Evolutionary conservation across 495 filamentous ascomycete species (phyloP).

Genomic region (Viridothelium virens): DNA sequence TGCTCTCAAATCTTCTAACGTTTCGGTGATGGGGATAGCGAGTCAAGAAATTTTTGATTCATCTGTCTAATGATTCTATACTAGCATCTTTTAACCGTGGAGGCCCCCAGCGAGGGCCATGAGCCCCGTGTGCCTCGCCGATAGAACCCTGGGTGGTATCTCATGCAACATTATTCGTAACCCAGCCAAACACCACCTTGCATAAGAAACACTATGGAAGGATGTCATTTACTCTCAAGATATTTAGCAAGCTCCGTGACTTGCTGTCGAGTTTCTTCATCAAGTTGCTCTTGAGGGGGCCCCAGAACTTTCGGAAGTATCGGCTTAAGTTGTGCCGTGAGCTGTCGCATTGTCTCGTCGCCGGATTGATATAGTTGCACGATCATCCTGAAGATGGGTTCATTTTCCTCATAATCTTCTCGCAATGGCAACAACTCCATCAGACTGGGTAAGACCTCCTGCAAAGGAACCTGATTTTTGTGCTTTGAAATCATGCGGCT

Average conservation of each 20-base stretch:
- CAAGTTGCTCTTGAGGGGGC: constrained; percentile 75
- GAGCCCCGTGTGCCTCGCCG: no score
- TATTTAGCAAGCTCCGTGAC: constrained; percentile 64
- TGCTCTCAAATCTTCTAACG: no score
- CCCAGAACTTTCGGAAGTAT: constrained; percentile 74
- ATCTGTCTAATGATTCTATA: no score
- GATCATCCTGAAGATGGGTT: constrained; percentile 80
- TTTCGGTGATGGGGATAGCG: no score
- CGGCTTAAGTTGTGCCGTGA: constrained; percentile 70
- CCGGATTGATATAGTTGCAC: constrained; percentile 74
- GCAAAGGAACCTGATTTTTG: constrained; percentile 67
- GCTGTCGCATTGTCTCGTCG: constrained; percentile 46
- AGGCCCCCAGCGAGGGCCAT: no score
- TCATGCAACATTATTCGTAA: neutral
- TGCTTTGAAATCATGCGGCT: constrained; percentile 83
- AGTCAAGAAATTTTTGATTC: no score
- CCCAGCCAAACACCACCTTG: neutral
- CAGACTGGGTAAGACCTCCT: constrained; percentile 72
- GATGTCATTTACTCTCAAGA: constrained; percentile 43
- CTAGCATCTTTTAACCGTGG: no score
- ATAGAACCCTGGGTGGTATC: neutral
- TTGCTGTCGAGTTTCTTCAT: constrained; percentile 65
- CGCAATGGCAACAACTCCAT: constrained; percentile 74
- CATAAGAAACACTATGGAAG: neutral
- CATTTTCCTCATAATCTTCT: constrained; percentile 96